These are phyloP conservation scores for Kodamaea nitidulidarum DNA, from an alignment of 805 yeast species.

Conservation along the genomic window DNA sequence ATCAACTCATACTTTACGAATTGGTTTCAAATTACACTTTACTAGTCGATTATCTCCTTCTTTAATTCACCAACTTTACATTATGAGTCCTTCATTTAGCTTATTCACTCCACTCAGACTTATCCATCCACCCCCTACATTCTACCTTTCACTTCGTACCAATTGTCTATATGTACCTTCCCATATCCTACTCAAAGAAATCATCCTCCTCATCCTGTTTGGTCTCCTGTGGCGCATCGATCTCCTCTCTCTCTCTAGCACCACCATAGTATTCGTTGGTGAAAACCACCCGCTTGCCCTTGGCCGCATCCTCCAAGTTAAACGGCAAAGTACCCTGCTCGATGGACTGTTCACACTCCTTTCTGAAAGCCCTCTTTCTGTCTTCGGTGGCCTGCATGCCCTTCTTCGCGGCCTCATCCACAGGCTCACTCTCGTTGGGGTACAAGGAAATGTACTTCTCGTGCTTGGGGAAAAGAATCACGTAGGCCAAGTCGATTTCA, in stretches of 20 bases:
- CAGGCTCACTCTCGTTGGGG: conserved; percentile 38
- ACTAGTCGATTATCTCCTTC: too few relatives aligned
- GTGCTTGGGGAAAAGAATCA: conserved; percentile 70
- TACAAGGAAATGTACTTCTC: conserved; percentile 78
- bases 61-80: too few relatives aligned
- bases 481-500: conserved; percentile 70
- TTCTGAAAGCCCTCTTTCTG: conserved; percentile 42
- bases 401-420: conserved; percentile 32
- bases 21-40: too few relatives aligned
- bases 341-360: conserved; percentile 48
- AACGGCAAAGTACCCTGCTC: conserved; percentile 54
- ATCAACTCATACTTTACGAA: too few relatives aligned
- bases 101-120: conserved; percentile 3
- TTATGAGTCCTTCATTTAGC: too few relatives aligned
- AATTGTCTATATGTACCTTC: too few relatives aligned
- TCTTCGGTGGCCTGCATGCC: conserved; percentile 42
- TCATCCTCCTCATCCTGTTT: conserved; percentile 20
- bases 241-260: conserved; percentile 23
- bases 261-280: conserved; percentile 16
- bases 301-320: conserved; percentile 42
- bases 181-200: conserved; percentile 23
- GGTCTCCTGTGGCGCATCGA: conserved; percentile 43
- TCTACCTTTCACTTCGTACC: too few relatives aligned
- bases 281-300: conserved; percentile 29
- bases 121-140: too few relatives aligned